Conservation (phyloP, 371 early-diverging fungal genomes). For the Nematocida major region DNA sequence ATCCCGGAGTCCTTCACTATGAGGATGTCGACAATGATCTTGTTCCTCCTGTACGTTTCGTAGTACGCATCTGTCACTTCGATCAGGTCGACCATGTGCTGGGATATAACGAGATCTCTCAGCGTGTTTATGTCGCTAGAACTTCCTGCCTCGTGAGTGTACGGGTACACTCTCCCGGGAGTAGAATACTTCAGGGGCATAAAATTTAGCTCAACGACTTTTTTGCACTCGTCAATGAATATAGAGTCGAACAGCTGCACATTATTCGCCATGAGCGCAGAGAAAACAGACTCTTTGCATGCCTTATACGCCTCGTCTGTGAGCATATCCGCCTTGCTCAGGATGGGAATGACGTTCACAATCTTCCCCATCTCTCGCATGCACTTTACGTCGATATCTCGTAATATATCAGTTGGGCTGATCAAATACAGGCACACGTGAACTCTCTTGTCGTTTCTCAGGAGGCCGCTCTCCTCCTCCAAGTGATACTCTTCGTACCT, state of each 20-base stretch:
- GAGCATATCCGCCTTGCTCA: constrained; percentile 60
- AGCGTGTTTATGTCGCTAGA: constrained; percentile 48
- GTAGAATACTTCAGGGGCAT: constrained; percentile 27
- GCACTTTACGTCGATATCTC: constrained; percentile 51
- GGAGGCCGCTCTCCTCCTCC: constrained; percentile 41
- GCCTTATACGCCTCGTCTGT: constrained; percentile 35
- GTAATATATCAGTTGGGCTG: constrained; percentile 46
- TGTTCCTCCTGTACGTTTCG: constrained; percentile 30
- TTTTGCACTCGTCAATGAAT: constrained; percentile 33
- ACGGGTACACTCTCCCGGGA: constrained; percentile 49
- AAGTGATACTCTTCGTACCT: constrained; percentile 58
- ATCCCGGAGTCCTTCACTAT: background rate
- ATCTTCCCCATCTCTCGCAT: constrained; percentile 60
- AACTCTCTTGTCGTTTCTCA: constrained; percentile 58
- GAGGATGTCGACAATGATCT: constrained; percentile 38
- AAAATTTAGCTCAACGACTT: constrained; percentile 42
- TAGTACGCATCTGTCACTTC: constrained; percentile 60
- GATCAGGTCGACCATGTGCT: constrained; percentile 50
- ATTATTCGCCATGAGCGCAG: constrained; percentile 13
- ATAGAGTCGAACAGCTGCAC: constrained; percentile 51
- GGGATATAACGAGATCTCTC: constrained; percentile 51
- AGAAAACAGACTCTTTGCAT: constrained; percentile 37
- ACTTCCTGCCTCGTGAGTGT: constrained; percentile 4
- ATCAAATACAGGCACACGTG: constrained; percentile 61
- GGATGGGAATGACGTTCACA: constrained; percentile 60